Base-by-base conservation (phyloP, 805 yeast genomes). In the Sugiyamaella mastotermitis region DNA sequence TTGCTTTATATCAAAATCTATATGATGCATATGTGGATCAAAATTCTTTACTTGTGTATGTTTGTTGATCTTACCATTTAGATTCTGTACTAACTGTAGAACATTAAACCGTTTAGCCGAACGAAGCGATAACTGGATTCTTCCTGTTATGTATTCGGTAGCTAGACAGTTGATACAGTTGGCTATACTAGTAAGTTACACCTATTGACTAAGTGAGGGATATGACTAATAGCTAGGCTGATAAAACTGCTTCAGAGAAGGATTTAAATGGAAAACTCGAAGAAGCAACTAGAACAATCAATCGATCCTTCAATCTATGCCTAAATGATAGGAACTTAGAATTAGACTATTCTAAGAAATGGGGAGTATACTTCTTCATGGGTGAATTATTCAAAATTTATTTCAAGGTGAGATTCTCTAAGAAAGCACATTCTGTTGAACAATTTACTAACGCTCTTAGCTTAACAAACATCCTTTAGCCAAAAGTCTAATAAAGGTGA, bases 71-170 rank as follows among this genome's bases (percentile, higher is more conserved):
- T n/a, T 15, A 5, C 11, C n/a, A 7, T 19, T 20, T 19, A 14
- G 20, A 19, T 27, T 15, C 16, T 11, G n/a, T n/a, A n/a, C n/a
- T n/a, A n/a, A n/a, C n/a, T n/a, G 16, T 33, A 47, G 52, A 7
- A 78, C 86, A 47, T 72, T 69, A 1, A 86, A 77, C 55, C 83
- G 86, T 2, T 92, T 84, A 4, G 95, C 95, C 31, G 90, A 80
- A 51, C 81, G 83, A 19, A 83, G 78, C 51, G 85, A 67, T 7
- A 92, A 80, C 61, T 86, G 95, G 59, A 41, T 55, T 14, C 40
- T 55, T 21, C 56, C 59, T 2, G 51, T 48, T 5, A 31, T 61
- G 32, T 54, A 41, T 33, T 35, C 48, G 2, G 52, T 57, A 3
- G 49, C 56, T 17, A 36, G 44, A 13, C 57, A 60, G 26, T 45